These are phyloP conservation scores for Phylloporus gajari DNA, from an alignment of 1,284 basidiomycete species.

Conservation along the genomic window DNA sequence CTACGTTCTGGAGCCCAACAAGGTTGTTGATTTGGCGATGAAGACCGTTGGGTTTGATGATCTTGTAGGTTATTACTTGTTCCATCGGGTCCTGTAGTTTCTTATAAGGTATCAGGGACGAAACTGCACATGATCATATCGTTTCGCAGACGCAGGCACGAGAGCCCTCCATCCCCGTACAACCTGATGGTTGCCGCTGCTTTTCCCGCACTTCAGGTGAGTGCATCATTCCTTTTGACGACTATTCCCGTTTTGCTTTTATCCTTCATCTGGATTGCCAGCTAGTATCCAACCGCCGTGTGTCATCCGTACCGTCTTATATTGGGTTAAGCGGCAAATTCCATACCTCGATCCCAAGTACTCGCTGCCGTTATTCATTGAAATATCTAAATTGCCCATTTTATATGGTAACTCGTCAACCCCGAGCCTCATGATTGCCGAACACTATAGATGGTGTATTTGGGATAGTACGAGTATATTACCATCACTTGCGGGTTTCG, in stretches of 20 bases:
- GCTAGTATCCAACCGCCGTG: slow-evolving; percentile 54
- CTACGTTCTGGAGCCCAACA: slow-evolving; percentile 43
- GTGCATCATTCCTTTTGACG: slow-evolving; percentile 14
- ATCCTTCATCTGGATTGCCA: slow-evolving; percentile 46
- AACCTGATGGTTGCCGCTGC: slow-evolving; percentile 26
- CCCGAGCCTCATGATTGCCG: slow-evolving; percentile 80
- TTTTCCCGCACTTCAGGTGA: slow-evolving; percentile 40
- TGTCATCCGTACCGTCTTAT: slow-evolving; percentile 55
- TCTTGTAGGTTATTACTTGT: no score
- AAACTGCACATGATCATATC: slow-evolving; percentile 89
- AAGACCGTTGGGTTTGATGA: slow-evolving; percentile 19
- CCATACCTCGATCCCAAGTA: slow-evolving; percentile 81
- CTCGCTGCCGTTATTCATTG: slow-evolving; percentile 82
- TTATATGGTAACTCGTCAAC: slow-evolving; percentile 87
- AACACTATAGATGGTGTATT: slow-evolving; percentile 84
- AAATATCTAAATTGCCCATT: slow-evolving; percentile 78
- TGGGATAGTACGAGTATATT: slow-evolving; percentile 76
- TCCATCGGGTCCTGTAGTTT: no score
- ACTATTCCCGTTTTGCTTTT: slow-evolving; percentile 37
- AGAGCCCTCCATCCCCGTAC: slow-evolving; percentile 42
- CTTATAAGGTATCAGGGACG: no score
- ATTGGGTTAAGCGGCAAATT: slow-evolving; percentile 68
- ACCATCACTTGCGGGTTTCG: slow-evolving; percentile 11
- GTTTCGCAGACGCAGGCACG: slow-evolving; percentile 73
- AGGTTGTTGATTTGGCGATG: slow-evolving; percentile 48